These are phyloP conservation scores for Sporothrix humicola DNA, from an alignment of 2,329 filamentous ascomycete species.

Conservation along the genomic window DNA sequence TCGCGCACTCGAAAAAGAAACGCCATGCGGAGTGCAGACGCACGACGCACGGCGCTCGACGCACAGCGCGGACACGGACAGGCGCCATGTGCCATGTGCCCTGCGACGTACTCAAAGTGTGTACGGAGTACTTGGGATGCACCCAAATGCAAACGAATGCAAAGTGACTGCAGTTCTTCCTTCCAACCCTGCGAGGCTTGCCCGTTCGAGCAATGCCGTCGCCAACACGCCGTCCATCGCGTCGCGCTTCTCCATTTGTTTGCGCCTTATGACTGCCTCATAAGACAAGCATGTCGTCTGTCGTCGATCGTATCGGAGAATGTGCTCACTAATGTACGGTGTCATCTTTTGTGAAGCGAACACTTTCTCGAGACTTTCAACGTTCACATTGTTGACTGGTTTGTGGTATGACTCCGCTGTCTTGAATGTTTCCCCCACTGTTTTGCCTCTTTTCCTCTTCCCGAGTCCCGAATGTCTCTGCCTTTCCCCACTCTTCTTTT, in stretches of 20 bases:
- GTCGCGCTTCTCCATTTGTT: neutral
- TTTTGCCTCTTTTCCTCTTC: neutral
- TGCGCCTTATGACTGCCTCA: neutral
- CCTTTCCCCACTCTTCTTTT: neutral
- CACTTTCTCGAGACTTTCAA: too few relatives aligned
- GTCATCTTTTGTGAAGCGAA: neutral
- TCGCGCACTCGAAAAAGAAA: neutral
- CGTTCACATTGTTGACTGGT: neutral
- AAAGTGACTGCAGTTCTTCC: neutral
- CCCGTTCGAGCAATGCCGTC: slow-evolving; percentile 4
- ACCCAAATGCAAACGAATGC: neutral
- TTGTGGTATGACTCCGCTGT: neutral
- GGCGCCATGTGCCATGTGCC: slow-evolving; percentile 20
- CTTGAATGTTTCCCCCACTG: neutral
- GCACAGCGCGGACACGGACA: slow-evolving; percentile 9
- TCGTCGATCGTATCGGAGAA: neutral
- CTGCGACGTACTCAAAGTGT: neutral
- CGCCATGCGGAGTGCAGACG: slow-evolving; percentile 11
- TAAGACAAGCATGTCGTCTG: neutral
- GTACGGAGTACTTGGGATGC: neutral
- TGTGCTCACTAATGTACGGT: neutral
- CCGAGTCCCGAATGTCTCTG: neutral
- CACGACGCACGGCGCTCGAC: neutral
- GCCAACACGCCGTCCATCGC: slow-evolving; percentile 14
- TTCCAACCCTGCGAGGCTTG: slow-evolving; percentile 7